Base-by-base conservation (phyloP, 305 asterid species). In the Ilex paraguariensis region DNA sequence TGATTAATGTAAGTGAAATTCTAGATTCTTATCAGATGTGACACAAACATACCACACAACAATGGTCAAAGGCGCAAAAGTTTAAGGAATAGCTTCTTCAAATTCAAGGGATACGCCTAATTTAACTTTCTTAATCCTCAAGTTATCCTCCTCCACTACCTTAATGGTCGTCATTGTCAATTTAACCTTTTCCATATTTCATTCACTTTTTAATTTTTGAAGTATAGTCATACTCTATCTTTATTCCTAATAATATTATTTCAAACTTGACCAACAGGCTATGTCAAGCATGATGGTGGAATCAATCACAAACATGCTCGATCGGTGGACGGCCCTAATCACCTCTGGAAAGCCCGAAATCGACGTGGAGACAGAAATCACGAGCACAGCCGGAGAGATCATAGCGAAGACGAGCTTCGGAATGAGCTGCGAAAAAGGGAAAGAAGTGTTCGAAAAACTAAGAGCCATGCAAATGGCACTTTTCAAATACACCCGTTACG, bases 341-440 rank as follows among this genome's bases (percentile, higher is more conserved):
- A 60, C 28, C 63, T 79, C 89, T 2, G 89, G 89, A 8, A 74
- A 67, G 0, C 71, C 71, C 6, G 91, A 83, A 69, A 80, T 92
- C 56, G 88, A 92, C 61, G 90, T 77, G 2, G 97, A 92, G 78
- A 62, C 64, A 10, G 98, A 92, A 51, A 79, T 92, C 54, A 77
- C 84, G 4, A n/a, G 62, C 53, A 84, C 88, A 0, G 87, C 98
- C 0, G 98, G 93, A 2, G 97, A 92, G 63, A 89, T 92, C 40
- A 92, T 92, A 0, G 95, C 95, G 0, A 87, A 74, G 45, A 74
- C 91, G 3, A 85, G 90, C 76, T 87, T 89, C 13, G 97, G 96
- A 3, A 45, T 87, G 40, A 80, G 85, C 73, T 70, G 73, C 31
- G 85, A 77, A 17, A 71, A 75, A 1, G 91, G 95, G 0, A 63